Base-by-base conservation (phyloP, 139 green algal species). In the Tetraselmis striata region DNA sequence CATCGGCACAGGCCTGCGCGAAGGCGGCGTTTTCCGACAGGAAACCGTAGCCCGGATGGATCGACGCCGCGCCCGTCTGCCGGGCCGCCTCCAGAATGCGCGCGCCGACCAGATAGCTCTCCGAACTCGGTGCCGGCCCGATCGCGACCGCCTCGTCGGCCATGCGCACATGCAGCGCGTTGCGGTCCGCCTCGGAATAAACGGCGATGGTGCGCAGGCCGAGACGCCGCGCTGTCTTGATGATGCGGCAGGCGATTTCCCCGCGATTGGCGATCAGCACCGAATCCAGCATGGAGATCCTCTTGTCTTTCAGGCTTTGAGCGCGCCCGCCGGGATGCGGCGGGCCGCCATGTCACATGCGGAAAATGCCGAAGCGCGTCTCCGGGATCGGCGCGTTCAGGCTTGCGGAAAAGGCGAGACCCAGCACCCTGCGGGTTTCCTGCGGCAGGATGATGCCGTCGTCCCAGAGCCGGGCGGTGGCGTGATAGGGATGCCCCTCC, bases 401-500 rank as follows among this genome's bases (percentile, higher is more conserved):
- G 0, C 93, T 90, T 0, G 95, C 93, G 0, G 84, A 89, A 24
- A 98, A 83, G 30, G 82, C 84, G 32, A 98, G 83, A 18, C 90
- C 90, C 76, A 98, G 85, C 78, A 98, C 94, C 22, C 84, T 81
- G 0, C 94, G 82, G 0, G 93, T 96, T 85, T 98, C 95, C 28
- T 87, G 91, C 28, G 95, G 95, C 80, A 95, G 92, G 32, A 98
- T 97, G 28, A 97, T 90, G 23, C 95, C 95, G 81, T 98, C 95
- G 82, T 98, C 95, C 95, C 95, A 98, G 77, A 98, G 88, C 26
- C 95, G 84, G 1, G 95, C 95, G 24, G 82, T 94, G 22, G 94
- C 89, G 81, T 90, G 98, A 75, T 87, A 90, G 18, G 93, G 87
- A 23, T 84, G 75, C 1, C 93, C 95, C 86, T 98, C 94, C 0